phyloP scores from a whole-genome alignment of 768 basidiomycete genomes.

The Glaciozyma antarctica region DNA sequence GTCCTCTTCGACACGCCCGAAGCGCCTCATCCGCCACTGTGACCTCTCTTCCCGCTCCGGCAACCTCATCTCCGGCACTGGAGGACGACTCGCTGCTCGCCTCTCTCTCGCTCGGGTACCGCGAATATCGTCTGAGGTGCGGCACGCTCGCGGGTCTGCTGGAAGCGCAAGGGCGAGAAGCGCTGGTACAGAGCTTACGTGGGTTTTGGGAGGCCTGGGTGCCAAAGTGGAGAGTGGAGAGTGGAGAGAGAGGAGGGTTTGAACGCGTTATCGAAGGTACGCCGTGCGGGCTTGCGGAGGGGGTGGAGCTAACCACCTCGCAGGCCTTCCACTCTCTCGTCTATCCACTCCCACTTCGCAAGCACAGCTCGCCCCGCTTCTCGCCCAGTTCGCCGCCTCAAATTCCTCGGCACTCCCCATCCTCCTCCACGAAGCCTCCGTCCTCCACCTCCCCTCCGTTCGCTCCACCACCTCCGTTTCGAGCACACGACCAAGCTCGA shows the following conservation, averaged over 20 bases:
- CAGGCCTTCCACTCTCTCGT: constrained; percentile 9
- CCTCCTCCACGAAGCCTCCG: constrained; percentile 5
- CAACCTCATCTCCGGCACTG: neutral
- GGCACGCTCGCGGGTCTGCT: neutral
- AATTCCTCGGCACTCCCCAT: constrained; percentile 10
- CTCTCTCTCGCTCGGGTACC: neutral
- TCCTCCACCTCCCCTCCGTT: constrained; percentile 5
- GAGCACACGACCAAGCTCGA: too few species aligned
- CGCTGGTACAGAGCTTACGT: neutral
- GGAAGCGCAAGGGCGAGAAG: neutral
- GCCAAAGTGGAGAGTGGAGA: constrained; percentile 1
- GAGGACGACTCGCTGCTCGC: constrained; percentile 19
- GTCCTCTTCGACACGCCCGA: neutral
- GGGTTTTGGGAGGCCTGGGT: constrained; percentile 15
- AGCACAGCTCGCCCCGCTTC: constrained; percentile 14
- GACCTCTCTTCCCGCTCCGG: neutral
- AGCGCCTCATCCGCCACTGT: constrained; percentile 4
- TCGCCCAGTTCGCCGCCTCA: constrained; percentile 21
- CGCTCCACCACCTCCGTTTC: neutral
- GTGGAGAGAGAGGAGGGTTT: neutral
- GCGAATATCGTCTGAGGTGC: constrained; percentile 3
- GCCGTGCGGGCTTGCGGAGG: neutral
- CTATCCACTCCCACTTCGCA: neutral
- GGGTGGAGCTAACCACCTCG: too few species aligned
- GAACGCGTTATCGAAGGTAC: constrained; percentile 10